Conservation (phyloP, 495 filamentous ascomycete species). For the Aspergillus cavernicola region DNA sequence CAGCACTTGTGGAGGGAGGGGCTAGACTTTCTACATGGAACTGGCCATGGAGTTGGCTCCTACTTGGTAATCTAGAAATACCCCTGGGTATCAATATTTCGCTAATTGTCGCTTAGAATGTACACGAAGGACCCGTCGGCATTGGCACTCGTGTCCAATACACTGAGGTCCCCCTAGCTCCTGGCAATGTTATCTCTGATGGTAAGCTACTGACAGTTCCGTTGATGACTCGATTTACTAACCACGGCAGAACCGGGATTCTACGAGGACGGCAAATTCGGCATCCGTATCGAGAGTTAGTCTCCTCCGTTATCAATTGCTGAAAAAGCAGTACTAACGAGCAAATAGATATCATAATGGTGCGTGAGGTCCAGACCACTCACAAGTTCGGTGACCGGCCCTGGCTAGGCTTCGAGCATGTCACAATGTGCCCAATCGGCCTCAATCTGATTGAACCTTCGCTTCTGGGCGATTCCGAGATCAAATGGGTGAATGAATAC, state of each 20-base stretch:
- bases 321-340: conserved; percentile 16
- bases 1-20: conserved; percentile 92
- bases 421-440: conserved; percentile 95
- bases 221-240: conserved; percentile 12
- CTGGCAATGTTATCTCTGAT: conserved; percentile 93
- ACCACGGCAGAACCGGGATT: conserved; percentile 76
- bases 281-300: conserved; percentile 95
- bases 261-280: conserved; percentile 96
- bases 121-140: conserved; percentile 96
- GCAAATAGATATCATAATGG: conserved; percentile 69
- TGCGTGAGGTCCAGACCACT: conserved; percentile 78
- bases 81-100: neutral
- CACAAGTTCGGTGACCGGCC: conserved; percentile 90
- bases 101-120: conserved; percentile 56
- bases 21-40: conserved; percentile 93
- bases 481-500: conserved; percentile 83
- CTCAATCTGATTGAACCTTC: conserved; percentile 77
- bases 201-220: conserved; percentile 30
- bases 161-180: conserved; percentile 80
- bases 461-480: conserved; percentile 72
- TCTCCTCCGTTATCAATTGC: neutral
- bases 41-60: conserved; percentile 93
- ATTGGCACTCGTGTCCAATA: conserved; percentile 90
- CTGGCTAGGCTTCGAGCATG: conserved; percentile 92
- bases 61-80: conserved; percentile 53